Conservation (phyloP, 495 filamentous ascomycete genomes). For the Elaphomyces granulatus region DNA sequence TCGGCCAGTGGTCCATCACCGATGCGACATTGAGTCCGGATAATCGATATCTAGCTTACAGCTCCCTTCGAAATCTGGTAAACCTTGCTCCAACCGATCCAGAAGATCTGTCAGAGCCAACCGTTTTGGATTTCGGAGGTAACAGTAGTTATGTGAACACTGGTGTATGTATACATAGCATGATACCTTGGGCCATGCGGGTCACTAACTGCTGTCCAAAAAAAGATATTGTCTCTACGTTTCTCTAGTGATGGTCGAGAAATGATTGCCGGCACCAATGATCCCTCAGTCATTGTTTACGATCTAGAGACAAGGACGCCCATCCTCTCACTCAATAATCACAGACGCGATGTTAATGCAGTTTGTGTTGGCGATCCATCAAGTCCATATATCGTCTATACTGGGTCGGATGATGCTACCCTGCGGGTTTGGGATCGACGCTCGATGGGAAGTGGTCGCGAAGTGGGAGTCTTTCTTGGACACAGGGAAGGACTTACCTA, state of each 20-base stretch:
- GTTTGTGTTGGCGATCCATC: slow-evolving; percentile 86
- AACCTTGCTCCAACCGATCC: slow-evolving; percentile 82
- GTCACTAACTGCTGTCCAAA: slow-evolving; percentile 1
- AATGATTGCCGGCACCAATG: slow-evolving; percentile 75
- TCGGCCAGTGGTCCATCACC: slow-evolving; percentile 88
- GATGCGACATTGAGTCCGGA: slow-evolving; percentile 88
- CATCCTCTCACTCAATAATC: slow-evolving; percentile 51
- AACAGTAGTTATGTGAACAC: too few relatives aligned
- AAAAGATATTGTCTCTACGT: slow-evolving; percentile 74
- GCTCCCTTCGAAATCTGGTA: slow-evolving; percentile 66
- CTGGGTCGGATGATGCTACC: slow-evolving; percentile 64
- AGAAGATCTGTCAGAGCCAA: slow-evolving; percentile 60
- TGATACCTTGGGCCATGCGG: too few relatives aligned
- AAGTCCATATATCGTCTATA: slow-evolving; percentile 91
- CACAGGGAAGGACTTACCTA: slow-evolving; percentile 93
- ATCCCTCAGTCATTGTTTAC: slow-evolving; percentile 74
- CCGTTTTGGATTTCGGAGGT: slow-evolving; percentile 61
- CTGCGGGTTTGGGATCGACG: slow-evolving; percentile 90
- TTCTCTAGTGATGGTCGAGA: slow-evolving; percentile 90
- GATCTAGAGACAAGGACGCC: slow-evolving; percentile 69
- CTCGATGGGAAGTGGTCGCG: slow-evolving; percentile 72
- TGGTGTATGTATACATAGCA: too few relatives aligned
- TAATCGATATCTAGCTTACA: slow-evolving; percentile 80
- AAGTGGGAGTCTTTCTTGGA: slow-evolving; percentile 83
- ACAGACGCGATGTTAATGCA: slow-evolving; percentile 85